Conservation (phyloP, 2,329 filamentous ascomycete genomes). For the Alternaria triticina region DNA sequence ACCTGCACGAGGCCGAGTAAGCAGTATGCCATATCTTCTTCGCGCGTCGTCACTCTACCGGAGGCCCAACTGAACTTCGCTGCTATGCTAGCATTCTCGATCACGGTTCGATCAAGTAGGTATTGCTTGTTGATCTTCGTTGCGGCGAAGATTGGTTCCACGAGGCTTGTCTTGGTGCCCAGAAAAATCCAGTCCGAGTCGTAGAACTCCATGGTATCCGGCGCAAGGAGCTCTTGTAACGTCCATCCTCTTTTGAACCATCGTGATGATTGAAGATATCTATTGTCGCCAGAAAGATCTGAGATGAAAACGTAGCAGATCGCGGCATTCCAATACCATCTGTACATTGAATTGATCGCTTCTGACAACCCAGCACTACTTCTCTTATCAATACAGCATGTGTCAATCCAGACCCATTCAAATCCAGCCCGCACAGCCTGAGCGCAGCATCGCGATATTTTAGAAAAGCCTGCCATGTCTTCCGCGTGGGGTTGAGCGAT, state of each 20-base stretch:
- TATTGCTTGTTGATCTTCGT: not conserved
- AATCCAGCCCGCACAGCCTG: not conserved
- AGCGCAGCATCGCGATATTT: not conserved
- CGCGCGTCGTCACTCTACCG: not conserved
- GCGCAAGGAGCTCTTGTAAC: not conserved
- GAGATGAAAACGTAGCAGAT: not conserved
- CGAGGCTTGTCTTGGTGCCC: not conserved
- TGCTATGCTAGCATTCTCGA: not conserved
- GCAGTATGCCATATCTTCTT: not conserved
- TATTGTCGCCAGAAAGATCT: not conserved
- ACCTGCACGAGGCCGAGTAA: not conserved
- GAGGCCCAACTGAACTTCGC: not conserved
- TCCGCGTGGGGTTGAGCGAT: not conserved
- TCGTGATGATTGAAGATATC: not conserved
- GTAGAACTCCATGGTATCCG: not conserved
- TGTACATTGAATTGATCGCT: not conserved
- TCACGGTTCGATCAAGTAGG: not conserved
- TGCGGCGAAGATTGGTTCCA: accelerated
- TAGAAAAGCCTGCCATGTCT: not conserved
- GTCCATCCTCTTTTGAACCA: not conserved
- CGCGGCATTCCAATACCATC: not conserved
- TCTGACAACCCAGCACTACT: not conserved
- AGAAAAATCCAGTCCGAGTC: not conserved
- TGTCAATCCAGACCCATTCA: not conserved
- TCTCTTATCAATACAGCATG: not conserved